phyloP scores from a whole-genome alignment of 2,329 filamentous ascomycete genomes.

The Claviceps capensis region DNA sequence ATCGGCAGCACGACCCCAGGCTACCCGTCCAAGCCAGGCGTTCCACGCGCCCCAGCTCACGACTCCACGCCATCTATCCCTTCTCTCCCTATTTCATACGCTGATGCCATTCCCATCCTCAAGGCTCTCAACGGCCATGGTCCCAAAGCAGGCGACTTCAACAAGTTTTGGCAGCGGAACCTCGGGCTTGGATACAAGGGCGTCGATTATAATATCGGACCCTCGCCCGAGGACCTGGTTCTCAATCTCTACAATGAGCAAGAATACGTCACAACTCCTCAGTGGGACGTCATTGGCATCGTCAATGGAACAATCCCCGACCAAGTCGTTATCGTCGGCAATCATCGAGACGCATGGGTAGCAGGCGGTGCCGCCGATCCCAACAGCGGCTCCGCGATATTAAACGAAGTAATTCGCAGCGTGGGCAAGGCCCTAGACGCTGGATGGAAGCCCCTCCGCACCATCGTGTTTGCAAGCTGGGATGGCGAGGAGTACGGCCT shows the following conservation, averaged over 20 bases:
- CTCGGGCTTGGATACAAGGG: slow-evolving; percentile 67
- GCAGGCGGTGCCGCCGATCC: slow-evolving; percentile 73
- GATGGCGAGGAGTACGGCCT: slow-evolving; percentile 78
- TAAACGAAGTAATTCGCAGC: slow-evolving; percentile 66
- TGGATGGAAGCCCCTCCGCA: slow-evolving; percentile 53
- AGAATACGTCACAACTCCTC: slow-evolving; percentile 64
- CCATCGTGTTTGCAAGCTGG: slow-evolving; percentile 80
- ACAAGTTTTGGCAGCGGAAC: slow-evolving; percentile 54
- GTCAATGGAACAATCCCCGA: slow-evolving; percentile 78
- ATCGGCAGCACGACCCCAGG: slow-evolving; percentile 61
- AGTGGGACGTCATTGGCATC: slow-evolving; percentile 86
- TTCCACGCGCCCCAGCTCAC: slow-evolving; percentile 57
- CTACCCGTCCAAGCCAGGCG: slow-evolving; percentile 86
- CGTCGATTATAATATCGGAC: slow-evolving; percentile 74
- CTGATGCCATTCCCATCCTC: slow-evolving; percentile 76
- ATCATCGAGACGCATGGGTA: slow-evolving; percentile 84
- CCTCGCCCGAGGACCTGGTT: slow-evolving; percentile 56
- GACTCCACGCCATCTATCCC: slow-evolving; percentile 70
- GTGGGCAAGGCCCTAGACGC: slow-evolving; percentile 57
- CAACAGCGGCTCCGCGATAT: slow-evolving; percentile 65
- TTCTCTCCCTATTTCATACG: slow-evolving; percentile 80
- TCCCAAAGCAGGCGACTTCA: slow-evolving; percentile 60
- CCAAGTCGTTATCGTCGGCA: slow-evolving; percentile 82
- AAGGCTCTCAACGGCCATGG: slow-evolving; percentile 83
- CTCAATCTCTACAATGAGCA: slow-evolving; percentile 68